These are phyloP conservation scores for Solanum piurae DNA, from an alignment of 257 asterid genomes.

Conservation along the genomic window DNA sequence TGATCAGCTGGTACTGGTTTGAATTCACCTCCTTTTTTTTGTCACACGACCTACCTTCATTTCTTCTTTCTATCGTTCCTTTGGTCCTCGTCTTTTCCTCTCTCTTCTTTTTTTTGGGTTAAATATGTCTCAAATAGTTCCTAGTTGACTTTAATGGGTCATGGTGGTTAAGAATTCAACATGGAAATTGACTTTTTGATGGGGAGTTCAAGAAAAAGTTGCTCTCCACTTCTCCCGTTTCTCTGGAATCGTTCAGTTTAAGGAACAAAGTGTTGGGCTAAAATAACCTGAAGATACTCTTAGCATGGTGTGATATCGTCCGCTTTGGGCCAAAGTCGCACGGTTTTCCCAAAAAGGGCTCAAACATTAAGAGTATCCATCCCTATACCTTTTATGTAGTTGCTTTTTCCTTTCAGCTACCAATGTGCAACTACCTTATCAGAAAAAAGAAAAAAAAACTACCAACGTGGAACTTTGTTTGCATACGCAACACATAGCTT, in stretches of 20 bases:
- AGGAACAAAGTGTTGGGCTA: neutral
- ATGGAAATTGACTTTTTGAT: neutral
- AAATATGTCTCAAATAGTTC: neutral
- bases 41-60: neutral
- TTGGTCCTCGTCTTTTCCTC: neutral
- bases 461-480: neutral
- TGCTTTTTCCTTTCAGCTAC: neutral
- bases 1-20: conserved; percentile 24
- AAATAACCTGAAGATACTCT: neutral
- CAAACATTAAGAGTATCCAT: neutral
- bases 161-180: neutral
- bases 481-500: neutral
- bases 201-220: neutral
- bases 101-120: neutral
- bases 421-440: neutral
- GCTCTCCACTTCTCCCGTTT: neutral
- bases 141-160: neutral
- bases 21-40: neutral
- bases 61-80: neutral
- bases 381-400: neutral
- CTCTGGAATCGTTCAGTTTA: neutral
- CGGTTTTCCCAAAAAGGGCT: neutral
- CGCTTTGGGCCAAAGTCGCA: neutral
- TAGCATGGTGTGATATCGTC: neutral
- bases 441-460: neutral